Conservation (phyloP, 352 stramenopile genomes). For the Globisporangium okanoganense region DNA sequence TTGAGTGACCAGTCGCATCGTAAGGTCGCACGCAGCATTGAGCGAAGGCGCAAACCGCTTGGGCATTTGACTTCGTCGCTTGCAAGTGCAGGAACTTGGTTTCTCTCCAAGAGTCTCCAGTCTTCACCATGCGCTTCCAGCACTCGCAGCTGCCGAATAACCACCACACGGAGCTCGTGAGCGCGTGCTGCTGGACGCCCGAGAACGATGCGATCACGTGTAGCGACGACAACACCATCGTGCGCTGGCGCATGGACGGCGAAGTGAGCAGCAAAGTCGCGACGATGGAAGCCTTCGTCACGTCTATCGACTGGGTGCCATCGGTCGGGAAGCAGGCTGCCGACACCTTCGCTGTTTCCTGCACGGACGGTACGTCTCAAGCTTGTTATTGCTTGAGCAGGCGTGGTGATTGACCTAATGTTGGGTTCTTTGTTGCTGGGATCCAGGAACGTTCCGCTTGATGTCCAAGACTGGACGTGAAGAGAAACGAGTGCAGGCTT, state of each 20-base stretch:
- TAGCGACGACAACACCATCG: slow-evolving; percentile 82
- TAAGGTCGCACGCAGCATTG: not conserved
- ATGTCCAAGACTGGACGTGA: slow-evolving; percentile 88
- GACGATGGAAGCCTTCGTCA: slow-evolving; percentile 76
- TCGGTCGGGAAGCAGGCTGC: slow-evolving; percentile 78
- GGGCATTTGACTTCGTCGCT: not conserved
- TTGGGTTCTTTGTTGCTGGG: not conserved
- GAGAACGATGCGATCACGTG: slow-evolving; percentile 87
- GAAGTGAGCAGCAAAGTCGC: slow-evolving; percentile 72
- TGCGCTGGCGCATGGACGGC: slow-evolving; percentile 82
- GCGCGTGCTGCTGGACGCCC: slow-evolving; percentile 83
- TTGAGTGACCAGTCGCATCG: not conserved
- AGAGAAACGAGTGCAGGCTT: slow-evolving; percentile 89
- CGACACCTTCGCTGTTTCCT: slow-evolving; percentile 86
- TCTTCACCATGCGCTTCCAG: slow-evolving; percentile 63
- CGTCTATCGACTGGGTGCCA: slow-evolving; percentile 74
- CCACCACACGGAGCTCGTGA: slow-evolving; percentile 81
- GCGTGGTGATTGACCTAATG: not conserved
- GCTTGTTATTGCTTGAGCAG: not conserved
- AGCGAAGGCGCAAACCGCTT: not conserved
- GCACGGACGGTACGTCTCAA: slow-evolving; percentile 63
- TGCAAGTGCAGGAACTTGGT: not conserved
- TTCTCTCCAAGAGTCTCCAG: not conserved
- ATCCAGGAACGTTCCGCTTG: slow-evolving; percentile 75
- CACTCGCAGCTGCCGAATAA: slow-evolving; percentile 67